Base-by-base conservation (phyloP, 108 stramenopile genomes). In the Nannochloropsis gaditana region DNA sequence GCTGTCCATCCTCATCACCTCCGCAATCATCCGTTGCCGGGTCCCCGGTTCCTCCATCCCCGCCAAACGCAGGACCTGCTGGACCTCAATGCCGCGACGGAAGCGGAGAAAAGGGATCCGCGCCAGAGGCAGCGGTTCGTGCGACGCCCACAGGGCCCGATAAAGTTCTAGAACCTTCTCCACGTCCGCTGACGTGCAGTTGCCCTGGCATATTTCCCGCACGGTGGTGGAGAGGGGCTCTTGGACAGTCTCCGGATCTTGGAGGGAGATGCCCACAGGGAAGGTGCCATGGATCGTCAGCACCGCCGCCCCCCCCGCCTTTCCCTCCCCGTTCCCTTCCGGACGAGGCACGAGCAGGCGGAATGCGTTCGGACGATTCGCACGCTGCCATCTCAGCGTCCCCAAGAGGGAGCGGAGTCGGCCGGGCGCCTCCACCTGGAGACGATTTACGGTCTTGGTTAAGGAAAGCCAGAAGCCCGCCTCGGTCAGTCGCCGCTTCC, bases 401-500 rank as follows among this genome's bases (percentile, higher is more conserved):
- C 59, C 59, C 3, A 73, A n/a, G 8, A 73, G 59, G 59, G 59
- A 73, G n/a, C 59, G 59, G 3, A 73, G 59, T 4, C n/a, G 59
- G 19, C 59, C 59, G 6, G 59, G 59, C 15, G 15, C 59, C n/a
- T 73, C 59, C 19, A 73, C 59, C n/a, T 73, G 19, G 3, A 73
- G 59, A 73, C 59, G 59, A n/a, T 73, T 73, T 2, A 73, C 59
- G 59, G 59, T 73, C 8, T 73, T 73, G 59, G 59, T 73, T 4
- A 73, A 2, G 59, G 59, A 73, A n/a, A 73, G n/a, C 59, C 59
- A 73, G 59, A 73, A 73, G 3, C 59, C 59, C n/a, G 59, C 59
- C n/a, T 73, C 59, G 59, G 15, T 73, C 59, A 73, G n/a, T n/a
- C 59, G 59, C 15, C 59, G 59, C n/a, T 73, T 73, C 59, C 59